Percentiles rank a stretch among this genome's conserved stretches.
phyloP scores from a whole-genome alignment of 177 flowering plant genomes.

The Vitis hybrid region DNA sequence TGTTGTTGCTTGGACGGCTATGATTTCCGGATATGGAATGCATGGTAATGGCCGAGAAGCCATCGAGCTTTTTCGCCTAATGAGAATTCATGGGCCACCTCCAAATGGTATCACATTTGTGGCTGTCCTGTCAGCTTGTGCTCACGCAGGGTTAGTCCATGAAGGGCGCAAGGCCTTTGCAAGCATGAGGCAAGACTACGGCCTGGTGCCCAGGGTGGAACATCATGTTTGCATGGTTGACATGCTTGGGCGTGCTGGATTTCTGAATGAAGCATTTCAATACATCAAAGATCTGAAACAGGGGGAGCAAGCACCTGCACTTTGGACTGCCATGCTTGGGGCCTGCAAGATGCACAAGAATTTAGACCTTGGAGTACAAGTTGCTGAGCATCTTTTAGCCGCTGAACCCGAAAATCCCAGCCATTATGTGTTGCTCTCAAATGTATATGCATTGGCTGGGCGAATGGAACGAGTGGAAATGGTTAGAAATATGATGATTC shows the following conservation, averaged over 20 bases:
- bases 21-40: constrained; percentile 75
- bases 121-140: constrained; percentile 71
- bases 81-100: constrained; percentile 37
- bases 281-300: constrained; percentile 31
- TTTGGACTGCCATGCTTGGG: constrained; percentile 83
- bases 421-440: constrained; percentile 71
- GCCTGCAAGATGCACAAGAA: constrained; percentile 80
- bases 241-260: constrained; percentile 74
- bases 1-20: constrained; percentile 77
- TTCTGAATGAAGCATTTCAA: constrained; percentile 48
- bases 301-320: constrained; percentile 44
- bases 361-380: constrained; percentile 53
- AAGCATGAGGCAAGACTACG: constrained; percentile 43
- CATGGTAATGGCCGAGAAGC: constrained; percentile 65
- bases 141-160: constrained; percentile 60
- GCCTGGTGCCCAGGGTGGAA: constrained; percentile 50
- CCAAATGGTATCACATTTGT: constrained; percentile 71
- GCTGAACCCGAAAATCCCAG: constrained; percentile 67
- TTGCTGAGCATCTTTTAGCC: constrained; percentile 58
- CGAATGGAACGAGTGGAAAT: constrained; percentile 59
- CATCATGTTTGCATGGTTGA: constrained; percentile 84
- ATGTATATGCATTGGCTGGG: constrained; percentile 70
- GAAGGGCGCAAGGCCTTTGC: constrained; percentile 48
- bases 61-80: constrained; percentile 44
- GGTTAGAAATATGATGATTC: constrained; percentile 55